Conservation (phyloP, 805 yeast species). For the Clavispora vitiphila region DNA sequence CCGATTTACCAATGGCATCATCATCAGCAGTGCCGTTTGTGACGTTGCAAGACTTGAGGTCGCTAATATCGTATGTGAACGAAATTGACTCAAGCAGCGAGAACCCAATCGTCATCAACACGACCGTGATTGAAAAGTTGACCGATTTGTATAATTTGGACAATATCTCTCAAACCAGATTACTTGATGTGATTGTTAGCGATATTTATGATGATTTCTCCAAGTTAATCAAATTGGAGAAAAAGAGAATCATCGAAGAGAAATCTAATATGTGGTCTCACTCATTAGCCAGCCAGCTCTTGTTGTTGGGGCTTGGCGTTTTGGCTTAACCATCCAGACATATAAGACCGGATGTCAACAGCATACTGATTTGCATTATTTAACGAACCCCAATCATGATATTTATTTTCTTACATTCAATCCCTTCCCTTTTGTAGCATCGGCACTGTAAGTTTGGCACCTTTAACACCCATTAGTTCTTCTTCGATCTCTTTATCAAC, state of each 20-base stretch:
- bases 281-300: conserved; percentile 52
- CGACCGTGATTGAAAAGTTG: conserved; percentile 36
- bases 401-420: background rate
- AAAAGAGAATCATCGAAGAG: conserved; percentile 38
- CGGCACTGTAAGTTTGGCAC: conserved; percentile 22
- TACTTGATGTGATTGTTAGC: conserved; percentile 48
- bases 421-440: conserved; percentile 13
- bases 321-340: conserved; percentile 34
- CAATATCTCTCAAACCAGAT: conserved; percentile 37
- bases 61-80: conserved; percentile 59
- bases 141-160: conserved; percentile 34
- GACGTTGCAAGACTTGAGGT: conserved; percentile 53
- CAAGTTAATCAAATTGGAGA: conserved; percentile 51
- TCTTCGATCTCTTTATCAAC: conserved; percentile 25
- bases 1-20: conserved; percentile 45
- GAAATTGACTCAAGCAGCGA: conserved; percentile 14
- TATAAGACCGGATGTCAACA: conserved; percentile 8
- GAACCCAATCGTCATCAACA: conserved; percentile 31
- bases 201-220: conserved; percentile 55
- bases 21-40: conserved; percentile 51
- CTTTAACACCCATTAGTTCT: conserved; percentile 26
- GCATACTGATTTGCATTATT: background rate
- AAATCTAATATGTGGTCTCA: conserved; percentile 55
- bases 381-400: background rate
- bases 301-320: conserved; percentile 56